A percentile compares a stretch with the other conserved stretches of the same genome.
phyloP scores from a whole-genome alignment of 179 eudicot genomes.

The Sideroxylon spinosum region DNA sequence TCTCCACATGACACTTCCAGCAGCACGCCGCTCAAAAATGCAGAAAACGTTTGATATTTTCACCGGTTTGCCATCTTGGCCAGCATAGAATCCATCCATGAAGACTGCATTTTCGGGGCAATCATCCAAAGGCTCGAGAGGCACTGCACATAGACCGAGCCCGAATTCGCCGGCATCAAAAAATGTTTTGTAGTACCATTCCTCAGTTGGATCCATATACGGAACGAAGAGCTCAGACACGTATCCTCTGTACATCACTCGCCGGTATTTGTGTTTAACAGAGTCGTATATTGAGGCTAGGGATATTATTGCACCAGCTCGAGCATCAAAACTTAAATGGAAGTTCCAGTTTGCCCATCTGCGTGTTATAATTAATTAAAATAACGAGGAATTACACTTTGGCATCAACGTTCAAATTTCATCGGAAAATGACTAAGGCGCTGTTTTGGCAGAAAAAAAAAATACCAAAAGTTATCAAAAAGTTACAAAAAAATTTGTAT shows the following conservation, averaged over 20 bases:
- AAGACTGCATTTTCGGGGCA: conserved; percentile 31
- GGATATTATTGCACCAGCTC: conserved; percentile 35
- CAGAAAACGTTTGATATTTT: conserved; percentile 24
- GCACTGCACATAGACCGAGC: conserved; percentile 23
- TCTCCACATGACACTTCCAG: conserved; percentile 36
- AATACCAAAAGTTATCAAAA: too few relatives aligned
- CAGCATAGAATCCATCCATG: conserved; percentile 28
- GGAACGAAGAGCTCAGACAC: conserved; percentile 41
- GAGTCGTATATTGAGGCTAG: conserved; percentile 28
- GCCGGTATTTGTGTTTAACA: conserved; percentile 8
- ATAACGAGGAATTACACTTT: too few relatives aligned
- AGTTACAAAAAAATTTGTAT: too few relatives aligned
- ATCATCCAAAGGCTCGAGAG: conserved; percentile 29
- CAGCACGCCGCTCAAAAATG: conserved; percentile 29
- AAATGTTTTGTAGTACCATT: conserved; percentile 36
- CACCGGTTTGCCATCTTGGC: conserved; percentile 25
- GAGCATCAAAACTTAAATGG: conserved; percentile 27
- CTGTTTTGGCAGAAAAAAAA: too few relatives aligned
- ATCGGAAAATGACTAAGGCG: too few relatives aligned
- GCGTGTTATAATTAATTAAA: not conserved
- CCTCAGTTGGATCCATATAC: conserved; percentile 41
- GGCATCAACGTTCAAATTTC: too few relatives aligned
- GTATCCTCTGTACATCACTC: conserved; percentile 30
- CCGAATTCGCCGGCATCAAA: conserved; percentile 41
- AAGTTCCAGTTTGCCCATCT: conserved; percentile 39